Evolutionary conservation across 345 rosid species (phyloP), one percentile per base, ranked within the genome.

Genomic region (Psidium friedrichsthalianum): DNA sequence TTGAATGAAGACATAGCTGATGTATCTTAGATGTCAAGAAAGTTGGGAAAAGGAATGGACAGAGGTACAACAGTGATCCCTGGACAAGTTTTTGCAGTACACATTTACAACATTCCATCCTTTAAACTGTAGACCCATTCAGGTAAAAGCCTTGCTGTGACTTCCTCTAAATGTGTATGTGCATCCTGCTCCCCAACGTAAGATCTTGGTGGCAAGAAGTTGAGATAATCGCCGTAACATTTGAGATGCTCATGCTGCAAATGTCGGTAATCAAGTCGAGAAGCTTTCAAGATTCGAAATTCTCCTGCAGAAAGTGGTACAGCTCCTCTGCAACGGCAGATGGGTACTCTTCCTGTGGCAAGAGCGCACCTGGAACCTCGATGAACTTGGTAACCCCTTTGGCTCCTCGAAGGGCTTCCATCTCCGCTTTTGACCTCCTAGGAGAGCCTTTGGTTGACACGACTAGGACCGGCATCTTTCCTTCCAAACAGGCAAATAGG

Each of bases 341-440:
- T 25, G 97, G 97, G 91, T 93, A 94, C 91, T 96, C 98, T 91
- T 96, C 99, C 84, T 96, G 98, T 57, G 99, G 97, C 87, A 94
- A 87, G 74, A 96, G 96, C 49, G 98, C 96, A 11, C 98, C 98
- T 40, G 93, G 93, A 36, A 94, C 95, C 91, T 93, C 95, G 6
- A 93, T 92, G 85, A 92, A 96, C 87, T 94, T 94, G 56, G 91
- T 90, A 51, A 95, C 96, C 85, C 98, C 98, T 88, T 87, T 91
- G 82, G 93, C 93, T 89, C 93, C 95, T 86, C 84, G 88, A 56
- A 94, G 91, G 83, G 94, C 96, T 88, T 94, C 97, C 97, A 96
- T 96, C 90, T 94, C 99, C 32, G 98, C 95, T 87, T 95, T 96
- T 5, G 98, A 96, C 90, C 98, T 94, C 90, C 89, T 94, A 12